Conservation (phyloP, 169 alveolate species). For the Cryptosporidium viatorum region DNA sequence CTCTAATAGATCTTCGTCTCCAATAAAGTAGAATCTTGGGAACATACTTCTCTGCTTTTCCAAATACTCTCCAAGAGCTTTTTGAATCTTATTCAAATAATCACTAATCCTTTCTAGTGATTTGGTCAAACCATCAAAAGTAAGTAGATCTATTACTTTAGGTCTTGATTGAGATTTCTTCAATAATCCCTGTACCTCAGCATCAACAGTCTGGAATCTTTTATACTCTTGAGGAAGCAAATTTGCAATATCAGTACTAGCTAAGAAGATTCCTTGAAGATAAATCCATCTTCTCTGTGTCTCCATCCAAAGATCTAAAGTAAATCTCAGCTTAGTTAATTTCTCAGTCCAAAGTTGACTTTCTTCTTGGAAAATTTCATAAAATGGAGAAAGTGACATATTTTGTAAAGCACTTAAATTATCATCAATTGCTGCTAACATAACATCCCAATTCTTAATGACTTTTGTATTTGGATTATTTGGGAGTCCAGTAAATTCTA, state of each 20-base stretch:
- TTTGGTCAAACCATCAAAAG: conserved; percentile 91
- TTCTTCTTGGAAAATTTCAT: conserved; percentile 93
- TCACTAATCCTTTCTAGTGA: conserved; percentile 93
- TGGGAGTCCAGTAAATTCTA: conserved; percentile 85
- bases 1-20: conserved; percentile 98
- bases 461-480: conserved; percentile 93
- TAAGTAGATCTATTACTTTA: conserved; percentile 86
- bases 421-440: conserved; percentile 94
- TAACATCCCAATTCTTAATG: conserved; percentile 97
- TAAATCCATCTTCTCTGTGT: conserved; percentile 98
- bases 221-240: conserved; percentile 93
- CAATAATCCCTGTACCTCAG: conserved; percentile 93
- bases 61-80: conserved; percentile 95
- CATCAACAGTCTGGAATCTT: conserved; percentile 94
- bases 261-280: conserved; percentile 96
- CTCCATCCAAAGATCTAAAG: conserved; percentile 96
- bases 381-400: conserved; percentile 94
- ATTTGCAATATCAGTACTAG: conserved; percentile 95
- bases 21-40: conserved; percentile 98
- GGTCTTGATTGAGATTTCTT: conserved; percentile 92
- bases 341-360: conserved; percentile 96
- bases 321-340: conserved; percentile 90
- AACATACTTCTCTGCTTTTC: conserved; percentile 97
- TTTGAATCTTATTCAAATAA: conserved; percentile 92
- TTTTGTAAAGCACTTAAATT: conserved; percentile 93